A percentile compares a stretch with the other conserved stretches of the same genome.
phyloP scores from a whole-genome alignment of 169 alveolate genomes.

The Theileria parva region DNA sequence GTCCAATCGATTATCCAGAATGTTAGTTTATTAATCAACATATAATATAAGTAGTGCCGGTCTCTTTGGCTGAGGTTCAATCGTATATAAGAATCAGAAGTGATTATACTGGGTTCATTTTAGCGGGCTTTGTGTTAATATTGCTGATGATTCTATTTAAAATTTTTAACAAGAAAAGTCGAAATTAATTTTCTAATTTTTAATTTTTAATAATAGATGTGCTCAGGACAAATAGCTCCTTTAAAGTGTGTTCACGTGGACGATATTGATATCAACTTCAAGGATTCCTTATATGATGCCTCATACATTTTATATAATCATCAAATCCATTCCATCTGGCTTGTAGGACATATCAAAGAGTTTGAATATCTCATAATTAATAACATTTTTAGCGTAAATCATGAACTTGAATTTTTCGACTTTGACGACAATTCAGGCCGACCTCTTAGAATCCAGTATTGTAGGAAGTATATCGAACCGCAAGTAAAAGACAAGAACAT shows the following conservation, averaged over 20 bases:
- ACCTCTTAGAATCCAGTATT: slow-evolving; percentile 38
- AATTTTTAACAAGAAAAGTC: background rate
- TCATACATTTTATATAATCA: slow-evolving; percentile 51
- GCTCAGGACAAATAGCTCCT: slow-evolving; percentile 42
- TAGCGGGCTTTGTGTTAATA: background rate
- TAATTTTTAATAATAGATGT: background rate
- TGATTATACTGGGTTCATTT: background rate
- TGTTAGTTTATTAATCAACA: background rate
- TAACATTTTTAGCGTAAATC: slow-evolving; percentile 16
- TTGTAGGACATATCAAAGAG: slow-evolving; percentile 44
- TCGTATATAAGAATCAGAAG: slow-evolving; percentile 12
- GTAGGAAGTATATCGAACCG: background rate
- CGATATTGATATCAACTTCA: slow-evolving; percentile 44
- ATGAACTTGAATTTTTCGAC: slow-evolving; percentile 36
- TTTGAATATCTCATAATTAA: background rate
- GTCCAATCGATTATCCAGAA: slow-evolving; percentile 17
- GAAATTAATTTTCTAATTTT: background rate
- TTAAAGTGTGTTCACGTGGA: slow-evolving; percentile 47
- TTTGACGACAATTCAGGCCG: slow-evolving; percentile 56
- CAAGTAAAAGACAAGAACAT: background rate
- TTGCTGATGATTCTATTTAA: background rate
- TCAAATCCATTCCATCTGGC: slow-evolving; percentile 53
- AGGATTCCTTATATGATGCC: slow-evolving; percentile 53
- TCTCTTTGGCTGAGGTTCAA: slow-evolving; percentile 1
- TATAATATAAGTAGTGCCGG: background rate